These are phyloP conservation scores for Phytophthora pistaciae DNA, from an alignment of 352 stramenopile genomes.

Conservation along the genomic window DNA sequence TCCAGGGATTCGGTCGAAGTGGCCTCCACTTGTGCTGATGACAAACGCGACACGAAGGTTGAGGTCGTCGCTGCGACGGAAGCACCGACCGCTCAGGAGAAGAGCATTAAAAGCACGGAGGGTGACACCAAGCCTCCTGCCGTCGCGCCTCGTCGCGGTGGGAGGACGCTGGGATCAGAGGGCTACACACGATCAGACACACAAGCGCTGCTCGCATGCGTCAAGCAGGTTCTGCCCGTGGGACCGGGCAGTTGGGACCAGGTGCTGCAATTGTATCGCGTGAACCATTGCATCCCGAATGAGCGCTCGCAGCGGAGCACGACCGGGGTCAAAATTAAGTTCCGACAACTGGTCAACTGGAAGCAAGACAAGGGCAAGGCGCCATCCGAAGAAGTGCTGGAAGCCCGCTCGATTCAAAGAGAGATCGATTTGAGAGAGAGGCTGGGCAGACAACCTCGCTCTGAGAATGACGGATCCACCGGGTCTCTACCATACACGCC, in stretches of 20 bases:
- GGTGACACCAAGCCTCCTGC: constrained; percentile 6
- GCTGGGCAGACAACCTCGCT: constrained; percentile 19
- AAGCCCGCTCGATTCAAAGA: constrained; percentile 41
- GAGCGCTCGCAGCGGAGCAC: constrained; percentile 29
- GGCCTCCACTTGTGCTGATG: not conserved
- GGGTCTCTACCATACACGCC: constrained; percentile 10
- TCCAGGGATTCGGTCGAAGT: not conserved
- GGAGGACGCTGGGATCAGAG: constrained; percentile 40
- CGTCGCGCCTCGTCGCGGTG: constrained; percentile 22
- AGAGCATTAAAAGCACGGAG: constrained; percentile 18
- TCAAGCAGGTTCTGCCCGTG: constrained; percentile 37
- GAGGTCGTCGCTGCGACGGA: not conserved
- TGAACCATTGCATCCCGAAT: constrained; percentile 36
- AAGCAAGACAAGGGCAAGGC: constrained; percentile 22
- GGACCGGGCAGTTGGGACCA: constrained; percentile 38
- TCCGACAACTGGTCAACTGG: constrained; percentile 44
- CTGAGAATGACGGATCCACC: constrained; percentile 17
- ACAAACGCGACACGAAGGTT: not conserved
- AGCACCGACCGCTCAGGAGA: not conserved
- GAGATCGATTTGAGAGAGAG: constrained; percentile 26
- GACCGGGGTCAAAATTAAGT: constrained; percentile 47
- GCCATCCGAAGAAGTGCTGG: constrained; percentile 25
- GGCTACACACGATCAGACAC: constrained; percentile 39
- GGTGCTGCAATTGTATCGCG: constrained; percentile 42
- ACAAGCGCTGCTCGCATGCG: constrained; percentile 29